A percentile compares a stretch with the other conserved stretches of the same genome.
Evolutionary conservation across 2,329 filamentous ascomycete genomes (phyloP).

Genomic region (Rhynchosporium agropyri): DNA sequence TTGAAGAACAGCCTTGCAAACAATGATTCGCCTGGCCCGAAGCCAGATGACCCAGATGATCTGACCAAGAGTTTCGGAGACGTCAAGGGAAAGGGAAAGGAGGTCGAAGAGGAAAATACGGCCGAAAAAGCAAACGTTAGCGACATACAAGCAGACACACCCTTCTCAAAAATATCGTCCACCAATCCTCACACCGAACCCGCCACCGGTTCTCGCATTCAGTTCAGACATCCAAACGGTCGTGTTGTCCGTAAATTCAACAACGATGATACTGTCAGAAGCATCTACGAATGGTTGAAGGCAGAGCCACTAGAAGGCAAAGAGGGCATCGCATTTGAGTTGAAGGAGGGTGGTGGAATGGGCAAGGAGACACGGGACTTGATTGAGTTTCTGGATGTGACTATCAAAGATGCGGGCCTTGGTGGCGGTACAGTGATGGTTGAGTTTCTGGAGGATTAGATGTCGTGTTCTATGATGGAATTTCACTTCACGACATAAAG

Average conservation of each 20-base stretch:
- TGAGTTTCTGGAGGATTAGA: slow-evolving; percentile 69
- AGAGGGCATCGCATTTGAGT: slow-evolving; percentile 77
- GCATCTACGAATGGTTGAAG: slow-evolving; percentile 97
- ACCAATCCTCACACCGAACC: slow-evolving; percentile 79
- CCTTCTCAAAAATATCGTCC: slow-evolving; percentile 73
- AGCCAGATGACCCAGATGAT: slow-evolving; percentile 80
- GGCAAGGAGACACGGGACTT: slow-evolving; percentile 68
- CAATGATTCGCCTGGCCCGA: slow-evolving; percentile 50
- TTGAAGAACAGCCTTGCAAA: slow-evolving; percentile 82
- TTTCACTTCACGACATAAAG: slow-evolving; percentile 7
- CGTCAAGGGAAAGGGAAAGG: slow-evolving; percentile 58
- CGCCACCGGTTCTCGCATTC: slow-evolving; percentile 73
- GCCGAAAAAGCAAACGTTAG: slow-evolving; percentile 42
- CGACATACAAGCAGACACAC: slow-evolving; percentile 42
- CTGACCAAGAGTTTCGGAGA: slow-evolving; percentile 69
- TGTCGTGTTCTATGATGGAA: slow-evolving; percentile 1
- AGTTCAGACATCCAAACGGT: slow-evolving; percentile 84
- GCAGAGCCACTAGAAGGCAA: slow-evolving; percentile 81
- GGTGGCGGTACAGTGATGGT: slow-evolving; percentile 97
- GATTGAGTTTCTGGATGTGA: slow-evolving; percentile 71
- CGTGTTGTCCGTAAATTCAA: slow-evolving; percentile 86
- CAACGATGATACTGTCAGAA: slow-evolving; percentile 72
- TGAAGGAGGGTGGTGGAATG: slow-evolving; percentile 67
- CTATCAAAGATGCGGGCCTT: slow-evolving; percentile 78
- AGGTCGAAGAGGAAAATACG: slow-evolving; percentile 46